phyloP scores from a whole-genome alignment of 1,284 basidiomycete genomes.

The Volvariella volvacea region DNA sequence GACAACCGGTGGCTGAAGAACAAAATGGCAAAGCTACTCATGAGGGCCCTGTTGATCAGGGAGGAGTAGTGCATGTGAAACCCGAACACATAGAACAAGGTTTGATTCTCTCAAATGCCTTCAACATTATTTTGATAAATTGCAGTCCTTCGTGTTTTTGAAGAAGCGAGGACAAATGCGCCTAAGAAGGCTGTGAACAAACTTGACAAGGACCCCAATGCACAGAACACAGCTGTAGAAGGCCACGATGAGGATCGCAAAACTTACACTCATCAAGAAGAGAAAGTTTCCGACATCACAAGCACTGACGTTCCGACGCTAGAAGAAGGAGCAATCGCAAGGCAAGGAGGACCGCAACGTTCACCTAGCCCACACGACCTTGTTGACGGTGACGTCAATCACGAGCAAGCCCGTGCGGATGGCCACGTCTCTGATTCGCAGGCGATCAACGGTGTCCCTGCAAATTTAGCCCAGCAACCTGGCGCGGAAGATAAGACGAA shows the following conservation, averaged over 20 bases:
- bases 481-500: too few species aligned
- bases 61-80: slow-evolving; percentile 21
- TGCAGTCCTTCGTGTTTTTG: slow-evolving; percentile 36
- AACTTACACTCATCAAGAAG: slow-evolving; percentile 46
- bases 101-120: slow-evolving; percentile 17
- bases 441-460: slow-evolving; percentile 1
- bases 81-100: slow-evolving; percentile 44
- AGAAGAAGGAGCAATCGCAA: slow-evolving; percentile 52
- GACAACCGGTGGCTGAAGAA: too few species aligned
- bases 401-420: slow-evolving; percentile 1
- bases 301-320: slow-evolving; percentile 63
- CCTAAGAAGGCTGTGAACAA: not conserved
- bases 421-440: not conserved
- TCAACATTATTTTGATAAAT: not conserved
- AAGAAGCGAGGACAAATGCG: slow-evolving; percentile 20
- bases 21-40: too few species aligned
- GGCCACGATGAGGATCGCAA: slow-evolving; percentile 44
- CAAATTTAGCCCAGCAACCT: too few species aligned
- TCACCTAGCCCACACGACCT: slow-evolving; percentile 19
- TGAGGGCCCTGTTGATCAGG: too few species aligned
- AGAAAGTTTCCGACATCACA: slow-evolving; percentile 52
- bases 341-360: slow-evolving; percentile 27
- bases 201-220: not conserved
- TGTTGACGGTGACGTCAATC: slow-evolving; percentile 11
- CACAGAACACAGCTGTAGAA: slow-evolving; percentile 8